Evolutionary conservation across 202 grass and related monocot genomes (phyloP), one percentile per base, ranked within the genome.

Genomic region (Digitaria exilis): DNA sequence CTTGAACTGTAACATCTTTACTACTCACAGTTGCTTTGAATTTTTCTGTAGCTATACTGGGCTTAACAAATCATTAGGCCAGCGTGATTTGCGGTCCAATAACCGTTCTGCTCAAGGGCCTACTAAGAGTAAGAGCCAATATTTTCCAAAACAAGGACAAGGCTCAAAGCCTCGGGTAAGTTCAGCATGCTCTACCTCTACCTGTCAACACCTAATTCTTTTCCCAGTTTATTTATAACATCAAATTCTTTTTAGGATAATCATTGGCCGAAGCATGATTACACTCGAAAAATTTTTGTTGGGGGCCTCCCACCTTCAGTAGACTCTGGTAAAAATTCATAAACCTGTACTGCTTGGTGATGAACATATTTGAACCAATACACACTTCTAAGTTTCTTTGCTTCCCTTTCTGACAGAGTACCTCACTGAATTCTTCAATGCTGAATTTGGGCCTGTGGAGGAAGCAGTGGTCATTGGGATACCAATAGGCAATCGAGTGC

Each of bases 221-320:
- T 12, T 24, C 29, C 37, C 56, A 31, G 2, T 82, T 7, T 75
- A 54, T 15, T 56, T 63, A 64, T 88, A 46, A 78, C 48, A 75
- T 74, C 16, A 30, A 17, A 66, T 8, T 72, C 69, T 46, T 82
- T 75, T 73, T 60, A 88, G 86, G 34, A 85, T 54, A 82, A 88
- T 69, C 60, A 88, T 56, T 81, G 83, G 78, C 75, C 52, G 18
- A 92, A 80, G 83, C 83, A 87, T 51, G 87, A 92, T 76, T 92
- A 89, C 70, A 83, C 83, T 55, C 84, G 87, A 11, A 89, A 92
- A 86, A 89, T 89, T 75, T 92, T 92, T 81, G 87, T 89, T 84
- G 87, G 90, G 18, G 90, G 87, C 22, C 84, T 92, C 49, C 90
- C 90, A 37, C 90, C 76, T 87, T 84, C 87, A 35, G 87, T 89